Conservation (phyloP, 805 yeast genomes). For the Wickerhamiella lipophila region DNA sequence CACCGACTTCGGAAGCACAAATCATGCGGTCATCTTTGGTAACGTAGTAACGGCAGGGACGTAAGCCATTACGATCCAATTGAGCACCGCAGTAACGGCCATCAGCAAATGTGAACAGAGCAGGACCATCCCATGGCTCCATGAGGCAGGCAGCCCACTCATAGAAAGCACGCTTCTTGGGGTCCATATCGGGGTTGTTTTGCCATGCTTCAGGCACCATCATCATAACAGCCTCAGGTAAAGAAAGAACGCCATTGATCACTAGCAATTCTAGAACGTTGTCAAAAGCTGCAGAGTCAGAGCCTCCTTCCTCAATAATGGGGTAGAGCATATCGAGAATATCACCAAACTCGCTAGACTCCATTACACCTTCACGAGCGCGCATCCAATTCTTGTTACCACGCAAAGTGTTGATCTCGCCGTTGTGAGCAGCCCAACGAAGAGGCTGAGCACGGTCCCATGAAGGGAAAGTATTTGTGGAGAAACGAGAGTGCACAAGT, state of each 20-base stretch:
- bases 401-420: constrained; percentile 92
- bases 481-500: constrained; percentile 90
- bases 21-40: constrained; percentile 91
- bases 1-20: constrained; percentile 98
- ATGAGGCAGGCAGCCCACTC: constrained; percentile 98
- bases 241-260: constrained; percentile 77
- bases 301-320: constrained; percentile 95
- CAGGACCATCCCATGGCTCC: constrained; percentile 99
- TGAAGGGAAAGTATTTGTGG: constrained; percentile 97
- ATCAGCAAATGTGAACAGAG: constrained; percentile 89
- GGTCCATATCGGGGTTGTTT: constrained; percentile 72
- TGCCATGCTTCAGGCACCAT: constrained; percentile 98
- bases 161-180: constrained; percentile 84
- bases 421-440: constrained; percentile 95
- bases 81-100: constrained; percentile 98
- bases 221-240: constrained; percentile 96
- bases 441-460: constrained; percentile 99
- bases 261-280: constrained; percentile 86
- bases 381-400: constrained; percentile 99
- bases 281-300: constrained; percentile 96
- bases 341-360: constrained; percentile 74
- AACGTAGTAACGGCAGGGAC: constrained; percentile 96
- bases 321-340: constrained; percentile 86
- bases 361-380: constrained; percentile 95
- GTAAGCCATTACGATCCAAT: constrained; percentile 89